Base-by-base conservation (phyloP, 1,284 basidiomycete species). In the Ganoderma lucidum region DNA sequence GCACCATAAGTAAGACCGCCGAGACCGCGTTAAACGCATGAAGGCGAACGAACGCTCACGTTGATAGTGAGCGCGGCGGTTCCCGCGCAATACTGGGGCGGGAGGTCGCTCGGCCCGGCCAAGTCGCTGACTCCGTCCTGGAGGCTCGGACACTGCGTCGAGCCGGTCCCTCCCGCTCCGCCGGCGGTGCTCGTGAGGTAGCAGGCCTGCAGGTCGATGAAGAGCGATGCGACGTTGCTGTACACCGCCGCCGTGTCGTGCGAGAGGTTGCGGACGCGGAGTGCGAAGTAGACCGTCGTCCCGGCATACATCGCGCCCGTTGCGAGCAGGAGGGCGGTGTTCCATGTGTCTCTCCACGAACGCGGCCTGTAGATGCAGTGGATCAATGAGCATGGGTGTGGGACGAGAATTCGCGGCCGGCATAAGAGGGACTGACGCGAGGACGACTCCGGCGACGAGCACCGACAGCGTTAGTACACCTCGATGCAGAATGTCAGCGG, bases 291-390 rank as follows among this genome's bases (percentile, higher is more conserved):
- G 12, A 56, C 30, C 0, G 55, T 56, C 32, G 55, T 56, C 55
- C 55, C 30, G 30, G 55, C 55, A 15, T 56, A 56, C 55, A 56
- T 56, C 30, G 55, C 32, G 55, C 30, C 55, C 30, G 55, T 56
- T 6, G 55, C 55, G 55, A 56, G 30, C 30, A 56, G 55, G 55
- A 56, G 55, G 15, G 55, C 15, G 55, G n/a, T 35, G 55, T 35
- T 56, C 30, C 55, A 15, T 6, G 35, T 6, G 19, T 56, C 55
- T 9, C 55, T 8, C 55, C 55, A 17, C 30, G 55, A 30, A 10
- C 55, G 55, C 55, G 55, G 55, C 15, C 55, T 56, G 32, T 14
- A 2, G 5, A 15, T 15, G 32, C 23, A 23, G 23, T 23, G 23
- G 23, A 23, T 23, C 23, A 23, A 23, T 23, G 6, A 2, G 15